These are phyloP conservation scores for Biancaea sappan DNA, from an alignment of 306 rosid genomes.

Conservation along the genomic window DNA sequence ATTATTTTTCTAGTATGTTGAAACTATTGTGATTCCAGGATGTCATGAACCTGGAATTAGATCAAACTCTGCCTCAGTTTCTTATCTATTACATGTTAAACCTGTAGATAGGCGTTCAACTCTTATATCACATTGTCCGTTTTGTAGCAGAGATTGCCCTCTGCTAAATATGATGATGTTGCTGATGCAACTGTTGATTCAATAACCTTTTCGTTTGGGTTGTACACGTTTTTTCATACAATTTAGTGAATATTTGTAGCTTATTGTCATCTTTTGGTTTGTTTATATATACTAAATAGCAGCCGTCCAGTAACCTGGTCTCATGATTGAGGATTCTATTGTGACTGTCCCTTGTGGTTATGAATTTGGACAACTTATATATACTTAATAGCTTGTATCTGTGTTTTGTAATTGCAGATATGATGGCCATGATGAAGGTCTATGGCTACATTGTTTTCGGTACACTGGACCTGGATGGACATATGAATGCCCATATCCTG, in stretches of 20 bases:
- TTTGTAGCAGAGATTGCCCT: background rate
- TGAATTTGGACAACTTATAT: background rate
- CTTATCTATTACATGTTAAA: background rate
- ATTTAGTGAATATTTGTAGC: background rate
- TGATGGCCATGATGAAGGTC: conserved; percentile 55
- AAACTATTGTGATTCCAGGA: background rate
- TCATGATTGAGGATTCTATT: background rate
- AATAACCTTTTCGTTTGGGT: conserved; percentile 6
- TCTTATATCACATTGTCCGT: background rate
- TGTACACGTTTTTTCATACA: background rate
- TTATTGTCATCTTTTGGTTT: background rate
- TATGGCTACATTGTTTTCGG: conserved; percentile 68
- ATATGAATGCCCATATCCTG: conserved; percentile 67
- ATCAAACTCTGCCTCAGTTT: background rate
- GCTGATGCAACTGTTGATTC: background rate
- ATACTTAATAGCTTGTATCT: too few relatives aligned
- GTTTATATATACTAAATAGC: background rate
- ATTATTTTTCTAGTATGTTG: background rate
- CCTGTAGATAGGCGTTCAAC: background rate
- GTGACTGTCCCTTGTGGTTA: conserved; percentile 1
- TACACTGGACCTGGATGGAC: conserved; percentile 72
- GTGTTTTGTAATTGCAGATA: conserved; percentile 49
- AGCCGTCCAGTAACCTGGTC: background rate
- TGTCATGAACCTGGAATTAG: background rate
- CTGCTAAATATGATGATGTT: background rate